A percentile compares a stretch with the other conserved stretches of the same genome.
Evolutionary conservation across 164 flowering plant genomes (phyloP).

Genomic region (Amborella trichopoda): DNA sequence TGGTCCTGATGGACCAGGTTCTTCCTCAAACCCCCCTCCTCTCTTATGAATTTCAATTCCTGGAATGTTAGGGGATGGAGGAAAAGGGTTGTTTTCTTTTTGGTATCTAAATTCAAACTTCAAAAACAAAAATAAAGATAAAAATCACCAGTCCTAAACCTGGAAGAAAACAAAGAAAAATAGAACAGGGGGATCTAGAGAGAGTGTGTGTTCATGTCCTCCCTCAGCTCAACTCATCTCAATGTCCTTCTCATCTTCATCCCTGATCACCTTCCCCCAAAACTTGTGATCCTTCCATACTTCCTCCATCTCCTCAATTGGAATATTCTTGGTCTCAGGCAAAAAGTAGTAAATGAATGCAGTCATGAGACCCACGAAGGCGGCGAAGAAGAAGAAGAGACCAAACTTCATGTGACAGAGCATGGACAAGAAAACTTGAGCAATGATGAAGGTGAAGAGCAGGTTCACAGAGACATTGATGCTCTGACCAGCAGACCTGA

Average conservation of each 20-base stretch:
- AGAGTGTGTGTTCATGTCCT: too few relatives aligned
- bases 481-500: conserved; percentile 82
- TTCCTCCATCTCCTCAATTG: conserved; percentile 60
- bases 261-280: conserved; percentile 45
- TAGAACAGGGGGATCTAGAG: too few relatives aligned
- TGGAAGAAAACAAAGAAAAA: too few relatives aligned
- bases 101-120: too few relatives aligned
- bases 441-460: conserved; percentile 71
- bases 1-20: too few relatives aligned
- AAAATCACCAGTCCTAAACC: too few relatives aligned
- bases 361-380: conserved; percentile 49
- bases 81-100: too few relatives aligned
- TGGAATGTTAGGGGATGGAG: too few relatives aligned
- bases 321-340: conserved; percentile 78
- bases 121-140: too few relatives aligned
- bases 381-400: conserved; percentile 70
- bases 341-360: conserved; percentile 44
- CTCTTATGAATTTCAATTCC: too few relatives aligned
- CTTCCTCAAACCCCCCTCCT: too few relatives aligned
- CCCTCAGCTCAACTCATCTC: too few relatives aligned
- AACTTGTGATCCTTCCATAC: conserved; percentile 81
- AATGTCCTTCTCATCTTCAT: conserved; percentile 12
- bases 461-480: conserved; percentile 72
- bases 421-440: conserved; percentile 64
- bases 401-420: conserved; percentile 81